Evolutionary conservation across 2,329 filamentous ascomycete species (phyloP), one percentile per base, ranked within the genome.

Genomic region (Botrytis galanthina): DNA sequence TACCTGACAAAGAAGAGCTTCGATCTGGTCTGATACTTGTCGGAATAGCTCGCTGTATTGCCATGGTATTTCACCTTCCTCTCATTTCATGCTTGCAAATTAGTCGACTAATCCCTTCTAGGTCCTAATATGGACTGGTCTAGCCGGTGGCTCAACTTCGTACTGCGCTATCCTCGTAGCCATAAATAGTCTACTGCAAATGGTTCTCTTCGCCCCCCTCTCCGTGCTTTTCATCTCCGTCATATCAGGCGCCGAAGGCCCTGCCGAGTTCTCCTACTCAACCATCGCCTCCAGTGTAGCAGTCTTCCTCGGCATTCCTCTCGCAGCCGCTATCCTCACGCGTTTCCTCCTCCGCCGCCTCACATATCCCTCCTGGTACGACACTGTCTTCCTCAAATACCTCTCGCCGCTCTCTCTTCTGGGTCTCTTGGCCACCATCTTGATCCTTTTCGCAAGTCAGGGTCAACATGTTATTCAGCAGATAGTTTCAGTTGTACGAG

Each of bases 111-210:
- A 76, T 74, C 5, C 7, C 7, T 18, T n/a, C 1, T n/a, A 73
- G 71, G 71, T 81, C 2, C 82, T 93, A 8, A 92, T 97, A 74
- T 97, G 93, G 94, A 96, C 89, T 0, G 89, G 88, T 7, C 84
- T 94, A 0, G 93, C 94, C 0, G 90, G 90, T 1, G 94, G 94
- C 8, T 92, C 97, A 76, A 84, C 82, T 9, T 91, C 97, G 77
- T 97, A 97, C 82, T 97, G 93, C 81, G 94, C 93, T 22, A 91
- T 94, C 70, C 87, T 94, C 1, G 92, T 94, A 0, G 91, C 91
- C 20, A 83, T 93, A 78, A 94, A 94, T 81, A 93, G 91, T 0
- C 83, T 94, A 29, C 84, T 94, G 4, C 92, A 94, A 76, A 93
- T 93, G 84, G 85, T 92, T 1, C 85, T 94, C 2, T 93, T 91